These are phyloP conservation scores for Aspergillus intermedius DNA, from an alignment of 2,329 filamentous ascomycete species.

Conservation along the genomic window DNA sequence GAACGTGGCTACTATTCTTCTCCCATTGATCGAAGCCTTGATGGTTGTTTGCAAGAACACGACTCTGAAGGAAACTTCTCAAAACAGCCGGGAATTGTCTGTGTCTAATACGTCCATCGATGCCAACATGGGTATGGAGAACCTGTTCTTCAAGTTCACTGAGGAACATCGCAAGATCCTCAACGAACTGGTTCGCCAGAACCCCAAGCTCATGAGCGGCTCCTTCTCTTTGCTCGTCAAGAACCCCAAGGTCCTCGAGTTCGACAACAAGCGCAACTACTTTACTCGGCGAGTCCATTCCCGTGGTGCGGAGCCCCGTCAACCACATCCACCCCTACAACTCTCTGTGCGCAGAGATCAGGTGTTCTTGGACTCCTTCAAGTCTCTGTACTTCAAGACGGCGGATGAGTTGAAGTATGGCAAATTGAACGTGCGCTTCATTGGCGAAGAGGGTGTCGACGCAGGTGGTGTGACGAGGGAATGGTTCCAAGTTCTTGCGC, in stretches of 20 bases:
- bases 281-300: conserved; percentile 90
- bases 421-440: conserved; percentile 95
- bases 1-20: conserved; percentile 89
- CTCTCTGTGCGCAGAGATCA: conserved; percentile 86
- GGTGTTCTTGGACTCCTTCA: conserved; percentile 97
- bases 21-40: conserved; percentile 88
- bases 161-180: conserved; percentile 96
- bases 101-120: conserved; percentile 73
- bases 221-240: conserved; percentile 94
- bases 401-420: conserved; percentile 98
- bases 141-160: conserved; percentile 92
- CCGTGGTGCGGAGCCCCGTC: conserved; percentile 62
- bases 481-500: conserved; percentile 96
- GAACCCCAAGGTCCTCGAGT: conserved; percentile 97
- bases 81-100: conserved; percentile 58
- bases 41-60: conserved; percentile 99
- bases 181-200: conserved; percentile 94
- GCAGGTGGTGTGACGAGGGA: conserved; percentile 95
- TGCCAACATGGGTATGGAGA: conserved; percentile 64
- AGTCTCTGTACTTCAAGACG: conserved; percentile 93
- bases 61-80: conserved; percentile 63
- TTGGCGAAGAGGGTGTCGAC: conserved; percentile 94
- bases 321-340: conserved; percentile 70
- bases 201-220: conserved; percentile 96
- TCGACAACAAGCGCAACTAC: conserved; percentile 99